Percentiles rank a stretch among this genome's conserved stretches.
Conservation (phyloP, 176 grass and related monocot genomes). For the Zizania latifolia region DNA sequence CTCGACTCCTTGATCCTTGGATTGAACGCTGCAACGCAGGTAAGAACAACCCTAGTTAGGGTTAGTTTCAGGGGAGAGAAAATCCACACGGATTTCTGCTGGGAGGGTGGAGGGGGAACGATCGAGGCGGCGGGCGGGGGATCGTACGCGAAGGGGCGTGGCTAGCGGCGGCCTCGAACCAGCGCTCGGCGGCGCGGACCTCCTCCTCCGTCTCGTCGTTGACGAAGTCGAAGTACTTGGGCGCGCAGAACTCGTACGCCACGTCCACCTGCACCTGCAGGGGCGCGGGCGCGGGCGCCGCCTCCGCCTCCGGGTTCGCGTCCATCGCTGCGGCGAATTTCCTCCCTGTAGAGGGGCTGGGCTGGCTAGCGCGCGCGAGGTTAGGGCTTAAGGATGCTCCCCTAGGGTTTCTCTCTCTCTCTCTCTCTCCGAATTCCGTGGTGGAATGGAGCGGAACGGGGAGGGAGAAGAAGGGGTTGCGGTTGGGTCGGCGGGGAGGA, state of each 20-base stretch:
- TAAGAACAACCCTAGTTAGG: background rate
- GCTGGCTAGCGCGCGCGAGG: no score
- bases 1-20: conserved; percentile 67
- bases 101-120: background rate
- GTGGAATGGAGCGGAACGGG: background rate
- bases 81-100: background rate
- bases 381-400: no score
- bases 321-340: conserved; percentile 35
- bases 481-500: background rate
- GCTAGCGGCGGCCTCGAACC: conserved; percentile 68
- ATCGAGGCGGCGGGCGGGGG: background rate
- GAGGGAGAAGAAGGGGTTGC: background rate
- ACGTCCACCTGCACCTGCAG: conserved; percentile 50
- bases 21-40: conserved; percentile 48
- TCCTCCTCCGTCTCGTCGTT: conserved; percentile 59
- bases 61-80: background rate
- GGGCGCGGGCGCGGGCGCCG: conserved; percentile 11
- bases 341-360: background rate
- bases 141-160: conserved; percentile 88
- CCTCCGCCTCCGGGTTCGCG: background rate
- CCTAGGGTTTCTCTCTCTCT: background rate
- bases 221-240: conserved; percentile 79
- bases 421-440: background rate
- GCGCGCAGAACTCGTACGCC: conserved; percentile 82
- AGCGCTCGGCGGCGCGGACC: conserved; percentile 55